These are phyloP conservation scores for Pseudozyma sp. DNA, from an alignment of 1,284 basidiomycete species.

Conservation along the genomic window DNA sequence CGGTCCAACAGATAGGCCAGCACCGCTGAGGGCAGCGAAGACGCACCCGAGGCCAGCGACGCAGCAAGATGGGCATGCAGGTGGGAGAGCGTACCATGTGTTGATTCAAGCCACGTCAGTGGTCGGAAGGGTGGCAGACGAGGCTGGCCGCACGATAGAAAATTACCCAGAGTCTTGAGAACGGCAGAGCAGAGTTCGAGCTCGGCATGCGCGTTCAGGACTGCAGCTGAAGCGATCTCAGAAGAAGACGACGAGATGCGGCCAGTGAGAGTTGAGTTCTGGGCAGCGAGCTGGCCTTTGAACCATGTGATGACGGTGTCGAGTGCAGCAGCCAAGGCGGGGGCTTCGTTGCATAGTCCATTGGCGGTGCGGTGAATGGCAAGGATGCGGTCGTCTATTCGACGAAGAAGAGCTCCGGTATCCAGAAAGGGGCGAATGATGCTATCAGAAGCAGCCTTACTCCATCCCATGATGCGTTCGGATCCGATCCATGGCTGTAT, in stretches of 20 bases:
- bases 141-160: conserved; percentile 36
- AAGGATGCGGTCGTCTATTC: conserved; percentile 37
- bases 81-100: conserved; percentile 40
- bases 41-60: conserved; percentile 32
- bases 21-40: conserved; percentile 26
- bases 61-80: conserved; percentile 55
- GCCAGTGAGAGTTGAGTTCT: conserved; percentile 14
- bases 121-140: conserved; percentile 34
- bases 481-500: conserved; percentile 34
- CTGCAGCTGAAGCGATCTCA: conserved; percentile 8
- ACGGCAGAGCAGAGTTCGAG: conserved; percentile 27
- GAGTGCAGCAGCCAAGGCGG: conserved; percentile 43
- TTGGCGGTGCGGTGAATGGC: conserved; percentile 24
- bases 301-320: conserved; percentile 48
- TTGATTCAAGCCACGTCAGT: conserved; percentile 32
- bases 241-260: background rate
- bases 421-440: conserved; percentile 41
- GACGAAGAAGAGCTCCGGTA: conserved; percentile 39
- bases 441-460: conserved; percentile 34
- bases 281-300: conserved; percentile 31
- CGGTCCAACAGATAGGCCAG: conserved; percentile 49
- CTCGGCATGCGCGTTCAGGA: conserved; percentile 46
- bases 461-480: conserved; percentile 47
- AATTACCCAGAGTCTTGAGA: conserved; percentile 34
- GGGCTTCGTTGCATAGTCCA: conserved; percentile 36